phyloP scores from a whole-genome alignment of 202 grass and related monocot genomes.

The Musa balbisiana region DNA sequence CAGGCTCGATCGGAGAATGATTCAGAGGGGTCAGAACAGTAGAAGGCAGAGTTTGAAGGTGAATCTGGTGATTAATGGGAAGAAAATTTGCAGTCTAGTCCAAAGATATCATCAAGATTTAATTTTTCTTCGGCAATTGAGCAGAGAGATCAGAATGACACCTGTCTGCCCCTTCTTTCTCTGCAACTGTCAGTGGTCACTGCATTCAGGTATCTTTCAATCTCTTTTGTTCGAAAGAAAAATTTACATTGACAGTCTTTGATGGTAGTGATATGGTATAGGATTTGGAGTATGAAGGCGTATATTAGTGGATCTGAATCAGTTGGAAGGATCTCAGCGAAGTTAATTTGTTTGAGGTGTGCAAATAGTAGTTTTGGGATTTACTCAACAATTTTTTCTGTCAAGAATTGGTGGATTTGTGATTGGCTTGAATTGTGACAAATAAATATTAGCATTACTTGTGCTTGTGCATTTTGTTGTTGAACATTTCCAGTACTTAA shows the following conservation, averaged over 20 bases:
- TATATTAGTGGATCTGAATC: constrained; percentile 49
- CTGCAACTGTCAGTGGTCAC: neutral
- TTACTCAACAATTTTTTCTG: constrained; percentile 32
- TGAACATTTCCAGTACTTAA: neutral
- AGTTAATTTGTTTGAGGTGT: constrained; percentile 67
- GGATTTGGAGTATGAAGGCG: constrained; percentile 38
- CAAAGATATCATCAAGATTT: neutral
- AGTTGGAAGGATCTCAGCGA: constrained; percentile 13
- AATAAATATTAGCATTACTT: neutral
- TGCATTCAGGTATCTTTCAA: neutral
- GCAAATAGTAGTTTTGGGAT: constrained; percentile 48
- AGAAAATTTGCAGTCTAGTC: constrained; percentile 3
- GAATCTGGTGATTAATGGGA: neutral
- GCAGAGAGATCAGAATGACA: neutral
- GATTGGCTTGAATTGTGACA: constrained; percentile 4
- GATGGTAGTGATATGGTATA: constrained; percentile 2
- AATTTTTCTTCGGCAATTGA: neutral
- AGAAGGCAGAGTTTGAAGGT: constrained; percentile 15
- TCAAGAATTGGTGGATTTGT: constrained; percentile 21
- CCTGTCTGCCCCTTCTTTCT: neutral
- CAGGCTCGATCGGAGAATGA: constrained; percentile 59
- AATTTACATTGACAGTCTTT: neutral
- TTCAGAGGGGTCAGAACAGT: constrained; percentile 51
- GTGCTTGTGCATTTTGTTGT: neutral
- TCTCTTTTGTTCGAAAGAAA: neutral